These are phyloP conservation scores for Coniochaeta ligniaria DNA, from an alignment of 2,329 filamentous ascomycete species.

Conservation along the genomic window DNA sequence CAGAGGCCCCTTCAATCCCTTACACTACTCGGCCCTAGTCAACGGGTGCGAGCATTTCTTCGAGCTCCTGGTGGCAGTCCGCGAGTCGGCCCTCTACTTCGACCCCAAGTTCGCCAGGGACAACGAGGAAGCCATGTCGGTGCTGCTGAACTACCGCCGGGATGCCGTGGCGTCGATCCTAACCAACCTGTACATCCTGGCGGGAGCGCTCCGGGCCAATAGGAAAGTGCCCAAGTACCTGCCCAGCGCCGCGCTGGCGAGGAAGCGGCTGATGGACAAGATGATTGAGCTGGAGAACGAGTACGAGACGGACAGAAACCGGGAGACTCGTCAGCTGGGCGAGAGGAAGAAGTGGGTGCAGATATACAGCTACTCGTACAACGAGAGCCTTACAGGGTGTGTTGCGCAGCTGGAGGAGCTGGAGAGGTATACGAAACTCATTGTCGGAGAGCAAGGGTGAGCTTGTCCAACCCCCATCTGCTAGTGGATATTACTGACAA, in stretches of 20 bases:
- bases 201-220: constrained; percentile 44
- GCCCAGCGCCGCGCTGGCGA: constrained; percentile 45
- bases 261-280: constrained; percentile 42
- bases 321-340: constrained; percentile 15
- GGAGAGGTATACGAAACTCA: constrained; percentile 49
- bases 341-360: constrained; percentile 43
- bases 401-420: constrained; percentile 46
- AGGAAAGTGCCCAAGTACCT: constrained; percentile 47
- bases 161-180: constrained; percentile 52
- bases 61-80: constrained; percentile 49
- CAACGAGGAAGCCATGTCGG: constrained; percentile 38
- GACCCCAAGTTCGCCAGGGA: constrained; percentile 44
- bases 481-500: background rate
- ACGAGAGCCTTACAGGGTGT: constrained; percentile 46
- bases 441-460: constrained; percentile 44
- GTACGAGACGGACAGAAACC: constrained; percentile 16
- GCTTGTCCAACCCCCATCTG: background rate
- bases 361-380: constrained; percentile 49
- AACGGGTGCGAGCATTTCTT: constrained; percentile 51
- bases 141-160: constrained; percentile 41
- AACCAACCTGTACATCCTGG: constrained; percentile 51
- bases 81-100: constrained; percentile 51
- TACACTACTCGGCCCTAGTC: constrained; percentile 49
- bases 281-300: constrained; percentile 40
- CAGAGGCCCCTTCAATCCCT: constrained; percentile 47